These are phyloP conservation scores for Leccinum subgranulosum DNA, from an alignment of 768 basidiomycete species.

Conservation along the genomic window DNA sequence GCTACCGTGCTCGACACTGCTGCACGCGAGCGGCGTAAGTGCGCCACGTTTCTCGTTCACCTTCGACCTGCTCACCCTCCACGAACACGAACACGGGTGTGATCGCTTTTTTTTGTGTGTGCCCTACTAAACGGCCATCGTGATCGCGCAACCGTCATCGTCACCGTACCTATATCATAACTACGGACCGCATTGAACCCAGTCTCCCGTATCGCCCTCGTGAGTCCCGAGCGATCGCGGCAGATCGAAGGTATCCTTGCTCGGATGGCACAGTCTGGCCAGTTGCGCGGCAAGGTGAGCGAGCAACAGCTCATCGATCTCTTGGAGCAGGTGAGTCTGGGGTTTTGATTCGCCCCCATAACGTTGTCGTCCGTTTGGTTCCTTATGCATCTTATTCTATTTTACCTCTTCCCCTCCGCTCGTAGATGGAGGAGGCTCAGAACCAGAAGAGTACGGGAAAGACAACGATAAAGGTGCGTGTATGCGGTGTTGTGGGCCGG, in stretches of 20 bases:
- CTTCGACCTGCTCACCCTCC: neutral
- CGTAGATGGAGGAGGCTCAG: slow-evolving; percentile 54
- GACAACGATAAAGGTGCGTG: slow-evolving; percentile 56
- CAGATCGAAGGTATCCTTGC: slow-evolving; percentile 78
- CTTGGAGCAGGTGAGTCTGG: slow-evolving; percentile 67
- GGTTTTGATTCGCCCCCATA: neutral
- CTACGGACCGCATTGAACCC: neutral
- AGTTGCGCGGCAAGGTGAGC: slow-evolving; percentile 70
- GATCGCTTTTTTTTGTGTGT: neutral
- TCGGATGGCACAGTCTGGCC: slow-evolving; percentile 82
- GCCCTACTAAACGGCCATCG: neutral
- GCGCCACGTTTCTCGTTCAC: neutral
- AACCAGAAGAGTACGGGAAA: slow-evolving; percentile 49
- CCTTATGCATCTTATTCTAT: neutral
- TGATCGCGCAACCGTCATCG: neutral
- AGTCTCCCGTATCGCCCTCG: slow-evolving; percentile 88
- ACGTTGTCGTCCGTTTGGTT: neutral
- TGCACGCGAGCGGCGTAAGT: slow-evolving; percentile 77
- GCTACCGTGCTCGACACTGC: slow-evolving; percentile 72
- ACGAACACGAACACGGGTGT: neutral
- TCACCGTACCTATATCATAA: neutral
- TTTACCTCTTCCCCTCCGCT: slow-evolving; percentile 1
- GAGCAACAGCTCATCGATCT: slow-evolving; percentile 83
- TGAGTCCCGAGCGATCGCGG: slow-evolving; percentile 75
- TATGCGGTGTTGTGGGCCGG: neutral